phyloP scores from a whole-genome alignment of 192 early-diverging fungal species.

The Backusella psychrophila region DNA sequence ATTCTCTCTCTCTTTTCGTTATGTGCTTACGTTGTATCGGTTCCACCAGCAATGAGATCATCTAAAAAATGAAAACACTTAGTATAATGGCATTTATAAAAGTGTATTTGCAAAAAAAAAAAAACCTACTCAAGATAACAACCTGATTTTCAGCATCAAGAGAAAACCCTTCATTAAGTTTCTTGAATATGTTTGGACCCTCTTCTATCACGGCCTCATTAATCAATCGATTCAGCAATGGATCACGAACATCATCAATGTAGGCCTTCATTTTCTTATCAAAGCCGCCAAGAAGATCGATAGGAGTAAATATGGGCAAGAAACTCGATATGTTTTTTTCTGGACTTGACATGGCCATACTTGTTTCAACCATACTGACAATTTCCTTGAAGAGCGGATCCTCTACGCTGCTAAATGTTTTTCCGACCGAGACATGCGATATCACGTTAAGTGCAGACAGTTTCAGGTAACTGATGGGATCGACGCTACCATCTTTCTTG shows the following conservation, averaged over 20 bases:
- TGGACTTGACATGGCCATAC: not conserved
- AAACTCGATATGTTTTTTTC: not conserved
- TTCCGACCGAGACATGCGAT: not conserved
- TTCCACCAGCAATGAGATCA: constrained; percentile 7
- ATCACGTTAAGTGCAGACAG: constrained; percentile 4
- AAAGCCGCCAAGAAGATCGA: not conserved
- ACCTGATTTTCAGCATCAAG: not conserved
- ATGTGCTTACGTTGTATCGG: not conserved
- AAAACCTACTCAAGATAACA: not conserved
- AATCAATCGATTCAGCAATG: not conserved
- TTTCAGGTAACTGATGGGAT: not conserved
- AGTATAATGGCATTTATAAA: too few relatives aligned
- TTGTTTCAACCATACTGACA: not conserved
- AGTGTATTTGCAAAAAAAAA: not conserved
- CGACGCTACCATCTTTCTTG: not conserved
- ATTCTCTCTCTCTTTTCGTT: not conserved
- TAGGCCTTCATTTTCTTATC: not conserved
- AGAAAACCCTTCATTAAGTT: not conserved
- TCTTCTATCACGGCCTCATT: not conserved
- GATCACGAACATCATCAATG: not conserved
- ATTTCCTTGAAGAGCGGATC: not conserved
- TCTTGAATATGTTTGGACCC: not conserved
- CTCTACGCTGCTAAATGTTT: not conserved
- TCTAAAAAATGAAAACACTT: not conserved
- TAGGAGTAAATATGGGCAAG: not conserved